These are phyloP conservation scores for Opeltia flavorubescens DNA, from an alignment of 495 filamentous ascomycete genomes.

Conservation along the genomic window DNA sequence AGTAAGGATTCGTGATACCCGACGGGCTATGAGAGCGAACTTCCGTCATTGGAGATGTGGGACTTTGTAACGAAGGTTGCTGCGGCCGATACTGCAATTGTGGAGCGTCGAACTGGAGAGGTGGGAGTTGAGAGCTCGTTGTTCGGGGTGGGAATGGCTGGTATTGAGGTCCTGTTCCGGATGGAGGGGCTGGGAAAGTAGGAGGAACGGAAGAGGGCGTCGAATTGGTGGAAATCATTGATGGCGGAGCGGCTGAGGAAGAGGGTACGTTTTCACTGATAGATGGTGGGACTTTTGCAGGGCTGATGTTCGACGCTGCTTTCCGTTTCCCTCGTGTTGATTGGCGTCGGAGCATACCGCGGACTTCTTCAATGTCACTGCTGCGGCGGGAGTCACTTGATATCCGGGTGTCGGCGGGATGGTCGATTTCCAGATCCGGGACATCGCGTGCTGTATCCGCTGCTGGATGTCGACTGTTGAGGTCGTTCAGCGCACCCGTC, in stretches of 20 bases:
- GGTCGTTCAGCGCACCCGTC: conserved; percentile 26
- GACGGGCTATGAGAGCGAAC: conserved; percentile 2
- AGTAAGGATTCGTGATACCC: conserved; percentile 10
- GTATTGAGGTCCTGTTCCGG: not conserved
- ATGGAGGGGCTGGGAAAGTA: not conserved
- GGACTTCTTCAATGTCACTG: conserved; percentile 23
- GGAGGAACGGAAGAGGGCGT: not conserved
- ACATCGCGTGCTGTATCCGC: conserved; percentile 24
- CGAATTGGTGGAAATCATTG: not conserved
- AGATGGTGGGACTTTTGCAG: conserved; percentile 2
- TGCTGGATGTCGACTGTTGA: conserved; percentile 30
- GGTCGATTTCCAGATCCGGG: conserved; percentile 4
- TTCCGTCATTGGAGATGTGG: conserved; percentile 2
- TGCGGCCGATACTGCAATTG: not conserved
- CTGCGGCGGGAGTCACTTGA: conserved; percentile 12
- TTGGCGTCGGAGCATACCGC: conserved; percentile 23
- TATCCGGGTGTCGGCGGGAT: conserved; percentile 3
- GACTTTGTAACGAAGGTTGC: not conserved
- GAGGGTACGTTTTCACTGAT: not conserved
- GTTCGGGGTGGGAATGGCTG: not conserved
- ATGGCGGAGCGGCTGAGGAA: conserved; percentile 2
- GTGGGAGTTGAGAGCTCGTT: not conserved
- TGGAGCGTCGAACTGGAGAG: not conserved
- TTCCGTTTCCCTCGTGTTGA: conserved; percentile 24
- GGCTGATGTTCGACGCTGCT: conserved; percentile 4